phyloP scores from a whole-genome alignment of 176 grass and related monocot species.

The Thinopyrum elongatum region DNA sequence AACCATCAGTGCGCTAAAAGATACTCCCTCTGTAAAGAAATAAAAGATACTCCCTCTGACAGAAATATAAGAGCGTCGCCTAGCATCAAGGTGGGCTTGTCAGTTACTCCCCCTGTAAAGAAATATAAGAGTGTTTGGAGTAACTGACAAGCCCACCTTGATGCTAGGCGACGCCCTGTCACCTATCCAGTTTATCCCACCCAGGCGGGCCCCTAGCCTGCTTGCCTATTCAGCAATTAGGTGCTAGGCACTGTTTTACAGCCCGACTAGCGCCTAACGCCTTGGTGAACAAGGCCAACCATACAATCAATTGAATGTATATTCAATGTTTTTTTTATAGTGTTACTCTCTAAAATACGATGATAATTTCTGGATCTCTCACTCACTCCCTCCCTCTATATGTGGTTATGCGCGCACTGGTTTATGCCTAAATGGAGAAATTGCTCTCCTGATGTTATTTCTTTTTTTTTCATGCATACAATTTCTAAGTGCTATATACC shows the following conservation, averaged over 20 bases:
- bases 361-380: background rate
- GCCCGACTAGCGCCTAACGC: background rate
- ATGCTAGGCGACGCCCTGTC: background rate
- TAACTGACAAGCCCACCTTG: background rate
- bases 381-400: background rate
- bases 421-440: background rate
- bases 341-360: constrained; percentile 4
- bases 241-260: background rate
- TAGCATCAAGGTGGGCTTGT: no score
- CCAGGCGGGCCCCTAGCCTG: background rate
- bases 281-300: background rate
- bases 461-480: background rate
- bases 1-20: background rate
- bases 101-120: no score
- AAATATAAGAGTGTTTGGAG: no score
- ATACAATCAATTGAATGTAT: background rate
- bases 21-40: no score
- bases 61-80: no score
- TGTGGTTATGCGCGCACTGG: background rate
- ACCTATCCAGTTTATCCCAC: background rate
- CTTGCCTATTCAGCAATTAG: background rate
- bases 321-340: constrained; percentile 2
- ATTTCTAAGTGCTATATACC: background rate
- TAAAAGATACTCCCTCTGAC: no score
- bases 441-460: background rate